Percentiles rank a stretch among this genome's conserved stretches.
Evolutionary conservation across 805 yeast species (phyloP).

Genomic region (fission yeast (Schizosaccharomyces pombe)): DNA sequence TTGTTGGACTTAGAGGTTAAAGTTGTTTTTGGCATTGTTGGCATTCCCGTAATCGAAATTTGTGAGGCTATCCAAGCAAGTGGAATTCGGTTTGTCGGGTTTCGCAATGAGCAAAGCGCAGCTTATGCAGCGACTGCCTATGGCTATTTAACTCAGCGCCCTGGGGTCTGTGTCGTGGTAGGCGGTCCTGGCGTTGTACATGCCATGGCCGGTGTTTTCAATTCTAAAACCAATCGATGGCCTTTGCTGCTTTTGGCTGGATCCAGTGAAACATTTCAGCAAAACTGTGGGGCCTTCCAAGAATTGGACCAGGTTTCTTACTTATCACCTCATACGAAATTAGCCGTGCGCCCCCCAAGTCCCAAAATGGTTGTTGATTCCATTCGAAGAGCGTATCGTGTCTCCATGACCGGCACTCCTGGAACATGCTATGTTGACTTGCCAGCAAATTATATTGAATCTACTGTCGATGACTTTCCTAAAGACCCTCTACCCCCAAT

Average conservation of each 20-base stretch:
- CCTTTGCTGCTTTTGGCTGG: slow-evolving; percentile 48
- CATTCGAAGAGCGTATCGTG: slow-evolving; percentile 25
- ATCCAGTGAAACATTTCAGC: slow-evolving; percentile 26
- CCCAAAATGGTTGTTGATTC: slow-evolving; percentile 10
- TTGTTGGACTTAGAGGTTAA: slow-evolving; percentile 28
- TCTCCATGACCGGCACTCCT: slow-evolving; percentile 26
- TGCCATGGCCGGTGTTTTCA: slow-evolving; percentile 33
- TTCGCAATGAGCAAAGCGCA: slow-evolving; percentile 53
- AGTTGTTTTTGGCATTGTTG: slow-evolving; percentile 46
- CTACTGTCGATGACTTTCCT: slow-evolving; percentile 10
- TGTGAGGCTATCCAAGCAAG: not conserved
- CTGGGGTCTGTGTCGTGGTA: slow-evolving; percentile 45
- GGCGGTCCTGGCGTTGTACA: slow-evolving; percentile 60
- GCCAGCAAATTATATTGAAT: slow-evolving; percentile 36
- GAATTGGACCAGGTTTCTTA: slow-evolving; percentile 41
- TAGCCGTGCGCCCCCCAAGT: not conserved
- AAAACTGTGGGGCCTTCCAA: slow-evolving; percentile 42
- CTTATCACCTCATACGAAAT: slow-evolving; percentile 12
- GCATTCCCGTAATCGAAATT: slow-evolving; percentile 51
- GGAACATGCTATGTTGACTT: slow-evolving; percentile 42
- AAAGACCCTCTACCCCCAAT: slow-evolving; percentile 3
- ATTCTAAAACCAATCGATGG: slow-evolving; percentile 37
- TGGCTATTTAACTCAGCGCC: slow-evolving; percentile 39
- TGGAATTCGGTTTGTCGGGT: slow-evolving; percentile 34
- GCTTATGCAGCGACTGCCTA: slow-evolving; percentile 53